phyloP scores from a whole-genome alignment of 345 rosid genomes.

The Hibiscus trionum region DNA sequence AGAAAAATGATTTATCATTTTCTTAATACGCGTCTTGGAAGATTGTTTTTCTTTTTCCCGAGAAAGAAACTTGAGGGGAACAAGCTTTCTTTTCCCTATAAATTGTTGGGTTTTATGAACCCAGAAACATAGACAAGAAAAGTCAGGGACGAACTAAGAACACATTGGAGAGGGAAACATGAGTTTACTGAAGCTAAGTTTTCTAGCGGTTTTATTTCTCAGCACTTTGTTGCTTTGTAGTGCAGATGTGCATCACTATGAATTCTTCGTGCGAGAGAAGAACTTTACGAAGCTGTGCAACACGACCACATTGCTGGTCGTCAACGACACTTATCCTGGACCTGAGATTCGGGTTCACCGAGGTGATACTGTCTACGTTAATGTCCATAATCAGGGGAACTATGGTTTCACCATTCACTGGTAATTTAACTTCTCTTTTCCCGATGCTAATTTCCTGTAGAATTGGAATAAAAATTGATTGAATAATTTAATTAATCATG shows the following conservation, averaged over 20 bases:
- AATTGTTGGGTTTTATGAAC: not conserved
- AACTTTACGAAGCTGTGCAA: constrained; percentile 30
- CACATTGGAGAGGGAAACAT: not conserved
- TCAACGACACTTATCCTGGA: constrained; percentile 41
- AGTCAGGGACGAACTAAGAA: not conserved
- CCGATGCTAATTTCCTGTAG: not conserved
- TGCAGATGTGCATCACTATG: constrained; percentile 6
- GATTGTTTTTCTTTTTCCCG: not conserved
- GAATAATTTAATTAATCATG: not conserved
- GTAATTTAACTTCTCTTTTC: not conserved
- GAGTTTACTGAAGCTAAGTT: not conserved
- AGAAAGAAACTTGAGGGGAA: not conserved
- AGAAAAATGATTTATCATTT: not conserved
- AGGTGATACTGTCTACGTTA: constrained; percentile 37
- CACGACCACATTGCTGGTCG: constrained; percentile 31
- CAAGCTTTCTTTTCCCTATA: not conserved
- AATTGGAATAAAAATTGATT: not conserved
- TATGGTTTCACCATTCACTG: constrained; percentile 33
- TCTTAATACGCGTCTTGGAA: not conserved
- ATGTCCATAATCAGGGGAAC: constrained; percentile 36
- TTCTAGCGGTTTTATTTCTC: not conserved
- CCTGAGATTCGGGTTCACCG: constrained; percentile 31
- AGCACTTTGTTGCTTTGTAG: not conserved
- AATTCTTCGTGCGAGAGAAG: constrained; percentile 18
- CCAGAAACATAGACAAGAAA: not conserved